Conservation (phyloP, 139 green algal species). For the Edaphochlamys debaryana region DNA sequence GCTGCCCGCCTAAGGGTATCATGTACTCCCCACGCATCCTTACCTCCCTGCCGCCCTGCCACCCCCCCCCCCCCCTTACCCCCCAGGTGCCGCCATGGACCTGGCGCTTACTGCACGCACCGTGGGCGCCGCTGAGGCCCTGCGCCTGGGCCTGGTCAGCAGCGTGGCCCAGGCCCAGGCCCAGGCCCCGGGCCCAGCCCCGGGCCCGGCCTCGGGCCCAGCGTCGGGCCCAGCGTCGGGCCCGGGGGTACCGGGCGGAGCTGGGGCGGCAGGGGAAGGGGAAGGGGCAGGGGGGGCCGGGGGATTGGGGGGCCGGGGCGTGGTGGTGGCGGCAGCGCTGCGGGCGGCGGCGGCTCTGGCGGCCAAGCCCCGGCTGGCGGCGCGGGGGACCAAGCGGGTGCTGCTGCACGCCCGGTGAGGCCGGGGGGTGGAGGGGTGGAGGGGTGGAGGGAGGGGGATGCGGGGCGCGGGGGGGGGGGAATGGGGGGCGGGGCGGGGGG, state of each 20-base stretch:
- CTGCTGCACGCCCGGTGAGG: conserved; percentile 67
- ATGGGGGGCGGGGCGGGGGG: neutral
- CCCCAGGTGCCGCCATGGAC: conserved; percentile 69
- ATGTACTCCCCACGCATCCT: no score
- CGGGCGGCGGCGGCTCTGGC: conserved; percentile 66
- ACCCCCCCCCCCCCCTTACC: neutral
- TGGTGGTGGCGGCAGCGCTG: conserved; percentile 50
- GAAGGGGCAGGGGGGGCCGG: neutral
- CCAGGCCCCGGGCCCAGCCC: no score
- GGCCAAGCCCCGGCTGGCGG: conserved; percentile 71
- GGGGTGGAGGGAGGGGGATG: no score
- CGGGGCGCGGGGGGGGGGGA: neutral
- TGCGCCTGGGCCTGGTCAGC: conserved; percentile 63
- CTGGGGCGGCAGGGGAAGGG: neutral
- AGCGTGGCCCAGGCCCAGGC: no score
- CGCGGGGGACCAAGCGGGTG: conserved; percentile 84
- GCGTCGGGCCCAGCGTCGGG: neutral
- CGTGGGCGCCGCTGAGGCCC: conserved; percentile 60
- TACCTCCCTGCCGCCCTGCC: no score
- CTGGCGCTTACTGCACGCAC: conserved; percentile 82
- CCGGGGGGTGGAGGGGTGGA: no score
- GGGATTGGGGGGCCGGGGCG: conserved; percentile 21
- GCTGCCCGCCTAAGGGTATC: no score
- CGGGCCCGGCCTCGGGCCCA: no score
- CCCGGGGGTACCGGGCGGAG: neutral